Percentiles rank a stretch among this genome's conserved stretches.
phyloP scores from a whole-genome alignment of 2,329 filamentous ascomycete species.

The Claviceps sp. region DNA sequence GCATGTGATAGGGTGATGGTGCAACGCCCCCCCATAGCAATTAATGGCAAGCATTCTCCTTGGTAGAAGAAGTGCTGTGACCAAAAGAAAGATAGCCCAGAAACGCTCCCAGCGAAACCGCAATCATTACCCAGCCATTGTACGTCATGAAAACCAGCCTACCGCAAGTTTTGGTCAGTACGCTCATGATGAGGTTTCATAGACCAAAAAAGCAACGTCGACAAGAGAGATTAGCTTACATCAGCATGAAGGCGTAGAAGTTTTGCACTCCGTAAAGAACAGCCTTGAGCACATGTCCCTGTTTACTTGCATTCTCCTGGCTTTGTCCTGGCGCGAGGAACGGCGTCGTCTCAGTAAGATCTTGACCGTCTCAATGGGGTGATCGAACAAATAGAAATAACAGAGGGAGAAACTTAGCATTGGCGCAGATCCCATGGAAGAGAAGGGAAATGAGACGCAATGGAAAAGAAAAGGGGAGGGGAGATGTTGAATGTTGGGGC shows the following conservation, averaged over 20 bases:
- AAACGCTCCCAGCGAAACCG: constrained; percentile 79
- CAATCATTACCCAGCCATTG: constrained; percentile 94
- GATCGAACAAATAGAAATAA: background rate
- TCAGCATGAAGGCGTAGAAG: constrained; percentile 98
- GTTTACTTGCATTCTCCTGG: constrained; percentile 46
- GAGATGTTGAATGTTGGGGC: too few species aligned
- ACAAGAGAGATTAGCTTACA: constrained; percentile 47
- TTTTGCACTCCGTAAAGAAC: constrained; percentile 82
- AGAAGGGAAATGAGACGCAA: background rate
- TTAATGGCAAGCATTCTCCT: constrained; percentile 87
- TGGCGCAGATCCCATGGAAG: constrained; percentile 10
- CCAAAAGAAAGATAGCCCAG: constrained; percentile 79
- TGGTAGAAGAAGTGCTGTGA: constrained; percentile 53
- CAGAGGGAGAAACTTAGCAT: constrained; percentile 17
- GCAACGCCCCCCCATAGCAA: background rate
- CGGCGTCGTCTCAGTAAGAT: constrained; percentile 49
- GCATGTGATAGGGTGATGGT: background rate
- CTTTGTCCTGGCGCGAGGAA: constrained; percentile 62
- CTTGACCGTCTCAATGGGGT: constrained; percentile 18
- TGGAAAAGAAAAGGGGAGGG: constrained; percentile 2
- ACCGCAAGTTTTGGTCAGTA: background rate
- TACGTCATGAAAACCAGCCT: constrained; percentile 99
- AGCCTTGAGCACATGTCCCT: constrained; percentile 67
- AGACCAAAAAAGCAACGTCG: background rate
- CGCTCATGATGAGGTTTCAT: too few species aligned